phyloP scores from a whole-genome alignment of 371 early-diverging fungal species.

The Actinomortierella ambigua region DNA sequence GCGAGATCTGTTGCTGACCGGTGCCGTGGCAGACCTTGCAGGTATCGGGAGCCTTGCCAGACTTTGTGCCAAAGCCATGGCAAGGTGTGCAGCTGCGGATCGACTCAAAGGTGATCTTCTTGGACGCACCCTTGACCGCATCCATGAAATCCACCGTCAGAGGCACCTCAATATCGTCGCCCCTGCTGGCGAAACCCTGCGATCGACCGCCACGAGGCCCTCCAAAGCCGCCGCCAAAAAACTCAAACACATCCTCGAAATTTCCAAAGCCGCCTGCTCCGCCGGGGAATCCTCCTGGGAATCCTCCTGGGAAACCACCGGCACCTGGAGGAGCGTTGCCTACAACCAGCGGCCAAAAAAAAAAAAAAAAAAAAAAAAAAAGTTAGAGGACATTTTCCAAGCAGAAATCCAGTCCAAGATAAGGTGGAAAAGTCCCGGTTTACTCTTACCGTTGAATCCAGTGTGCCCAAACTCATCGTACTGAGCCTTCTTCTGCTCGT shows the following conservation, averaged over 20 bases:
- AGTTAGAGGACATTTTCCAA: slow-evolving; percentile 4
- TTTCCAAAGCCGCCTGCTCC: slow-evolving; percentile 57
- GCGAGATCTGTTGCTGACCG: slow-evolving; percentile 68
- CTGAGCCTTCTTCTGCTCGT: slow-evolving; percentile 85
- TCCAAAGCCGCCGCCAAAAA: slow-evolving; percentile 73
- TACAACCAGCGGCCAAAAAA: slow-evolving; percentile 8
- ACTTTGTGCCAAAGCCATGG: slow-evolving; percentile 79
- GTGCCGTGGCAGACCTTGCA: slow-evolving; percentile 86
- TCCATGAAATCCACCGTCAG: slow-evolving; percentile 86
- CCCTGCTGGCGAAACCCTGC: slow-evolving; percentile 48
- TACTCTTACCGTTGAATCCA: slow-evolving; percentile 54
- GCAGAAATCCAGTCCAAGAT: not conserved
- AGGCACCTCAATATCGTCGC: slow-evolving; percentile 49
- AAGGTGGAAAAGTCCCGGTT: slow-evolving; percentile 9
- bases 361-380: not conserved
- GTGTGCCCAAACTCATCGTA: slow-evolving; percentile 91
- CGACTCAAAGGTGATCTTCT: slow-evolving; percentile 63
- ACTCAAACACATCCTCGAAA: slow-evolving; percentile 71
- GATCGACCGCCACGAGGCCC: slow-evolving; percentile 50
- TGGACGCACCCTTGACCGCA: slow-evolving; percentile 80
- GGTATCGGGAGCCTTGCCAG: slow-evolving; percentile 66
- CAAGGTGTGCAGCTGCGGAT: slow-evolving; percentile 79
- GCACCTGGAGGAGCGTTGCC: slow-evolving; percentile 62
- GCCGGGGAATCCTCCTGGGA: slow-evolving; percentile 51
- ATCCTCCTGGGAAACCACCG: slow-evolving; percentile 57